These are phyloP conservation scores for Aspergillus sp. DNA, from an alignment of 2,329 filamentous ascomycete genomes.

Conservation along the genomic window DNA sequence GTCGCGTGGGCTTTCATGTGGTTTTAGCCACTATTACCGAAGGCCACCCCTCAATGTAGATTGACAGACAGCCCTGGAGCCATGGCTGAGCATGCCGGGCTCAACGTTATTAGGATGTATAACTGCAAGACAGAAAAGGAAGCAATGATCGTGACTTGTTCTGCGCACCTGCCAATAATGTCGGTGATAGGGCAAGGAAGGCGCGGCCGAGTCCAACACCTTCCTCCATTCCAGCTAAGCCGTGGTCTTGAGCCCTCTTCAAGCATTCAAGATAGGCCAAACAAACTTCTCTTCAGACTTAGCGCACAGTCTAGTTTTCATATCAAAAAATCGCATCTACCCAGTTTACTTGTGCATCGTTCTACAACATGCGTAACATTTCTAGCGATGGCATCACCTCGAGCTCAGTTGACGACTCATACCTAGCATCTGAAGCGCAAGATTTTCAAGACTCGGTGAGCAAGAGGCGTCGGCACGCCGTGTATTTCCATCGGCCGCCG, in stretches of 20 bases:
- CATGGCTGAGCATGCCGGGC: background rate
- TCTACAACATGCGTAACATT: conserved; percentile 3
- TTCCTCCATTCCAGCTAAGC: background rate
- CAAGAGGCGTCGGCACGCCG: conserved; percentile 28
- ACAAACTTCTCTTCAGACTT: background rate
- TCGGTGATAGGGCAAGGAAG: background rate
- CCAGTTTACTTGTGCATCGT: background rate
- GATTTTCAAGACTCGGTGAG: conserved; percentile 23
- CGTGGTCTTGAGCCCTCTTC: background rate
- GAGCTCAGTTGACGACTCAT: background rate
- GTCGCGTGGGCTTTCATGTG: background rate
- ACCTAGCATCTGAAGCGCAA: background rate
- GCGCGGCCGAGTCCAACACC: background rate
- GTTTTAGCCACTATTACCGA: too few species aligned
- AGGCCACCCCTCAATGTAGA: too few species aligned
- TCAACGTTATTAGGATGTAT: background rate
- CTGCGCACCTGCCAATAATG: background rate
- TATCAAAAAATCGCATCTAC: background rate
- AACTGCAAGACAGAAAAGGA: background rate
- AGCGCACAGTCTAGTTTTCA: conserved; percentile 2
- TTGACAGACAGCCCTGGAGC: too few species aligned
- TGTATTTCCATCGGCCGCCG: conserved; percentile 33
- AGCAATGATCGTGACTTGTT: background rate
- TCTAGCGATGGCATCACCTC: background rate
- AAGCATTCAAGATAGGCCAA: background rate